phyloP scores from a whole-genome alignment of 352 stramenopile species.

The Globisporangium cylindrosporum region DNA sequence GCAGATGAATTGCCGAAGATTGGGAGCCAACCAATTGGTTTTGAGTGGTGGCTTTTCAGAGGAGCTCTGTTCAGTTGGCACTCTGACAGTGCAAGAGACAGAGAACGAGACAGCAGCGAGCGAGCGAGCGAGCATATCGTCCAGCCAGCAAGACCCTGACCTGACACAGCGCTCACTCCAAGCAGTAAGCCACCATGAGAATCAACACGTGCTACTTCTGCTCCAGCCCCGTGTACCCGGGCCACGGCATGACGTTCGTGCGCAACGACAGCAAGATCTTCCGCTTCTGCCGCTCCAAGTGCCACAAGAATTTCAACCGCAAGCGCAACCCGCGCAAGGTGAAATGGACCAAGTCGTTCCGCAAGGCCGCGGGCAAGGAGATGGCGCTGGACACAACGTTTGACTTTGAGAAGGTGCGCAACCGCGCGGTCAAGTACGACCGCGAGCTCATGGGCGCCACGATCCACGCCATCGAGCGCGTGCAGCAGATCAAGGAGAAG shows the following conservation, averaged over 20 bases:
- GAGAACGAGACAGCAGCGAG: slow-evolving; percentile 8
- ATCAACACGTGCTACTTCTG: slow-evolving; percentile 99
- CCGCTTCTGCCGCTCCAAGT: slow-evolving; percentile 99
- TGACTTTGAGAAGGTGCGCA: slow-evolving; percentile 99
- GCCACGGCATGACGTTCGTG: slow-evolving; percentile 99
- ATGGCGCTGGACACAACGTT: slow-evolving; percentile 99
- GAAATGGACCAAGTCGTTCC: slow-evolving; percentile 99
- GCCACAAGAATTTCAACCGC: slow-evolving; percentile 99
- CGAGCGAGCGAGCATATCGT: not conserved
- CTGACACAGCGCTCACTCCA: not conserved
- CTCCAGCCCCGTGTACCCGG: slow-evolving; percentile 98
- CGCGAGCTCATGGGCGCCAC: slow-evolving; percentile 98
- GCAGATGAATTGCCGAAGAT: slow-evolving; percentile 3
- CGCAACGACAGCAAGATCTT: slow-evolving; percentile 99
- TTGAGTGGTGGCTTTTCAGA: slow-evolving; percentile 14
- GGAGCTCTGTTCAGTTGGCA: slow-evolving; percentile 12
- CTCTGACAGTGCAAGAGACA: not conserved
- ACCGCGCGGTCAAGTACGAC: slow-evolving; percentile 99
- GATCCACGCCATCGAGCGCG: slow-evolving; percentile 97
- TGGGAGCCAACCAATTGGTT: slow-evolving; percentile 13
- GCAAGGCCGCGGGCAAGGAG: slow-evolving; percentile 98
- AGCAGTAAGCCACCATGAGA: slow-evolving; percentile 73
- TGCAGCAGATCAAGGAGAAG: slow-evolving; percentile 96
- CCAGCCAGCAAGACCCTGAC: not conserved
- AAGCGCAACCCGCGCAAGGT: slow-evolving; percentile 99